Percentiles rank a stretch among this genome's conserved stretches.
Evolutionary conservation across 2,329 filamentous ascomycete species (phyloP).

Genomic region (Gliomastix tumulicola): DNA sequence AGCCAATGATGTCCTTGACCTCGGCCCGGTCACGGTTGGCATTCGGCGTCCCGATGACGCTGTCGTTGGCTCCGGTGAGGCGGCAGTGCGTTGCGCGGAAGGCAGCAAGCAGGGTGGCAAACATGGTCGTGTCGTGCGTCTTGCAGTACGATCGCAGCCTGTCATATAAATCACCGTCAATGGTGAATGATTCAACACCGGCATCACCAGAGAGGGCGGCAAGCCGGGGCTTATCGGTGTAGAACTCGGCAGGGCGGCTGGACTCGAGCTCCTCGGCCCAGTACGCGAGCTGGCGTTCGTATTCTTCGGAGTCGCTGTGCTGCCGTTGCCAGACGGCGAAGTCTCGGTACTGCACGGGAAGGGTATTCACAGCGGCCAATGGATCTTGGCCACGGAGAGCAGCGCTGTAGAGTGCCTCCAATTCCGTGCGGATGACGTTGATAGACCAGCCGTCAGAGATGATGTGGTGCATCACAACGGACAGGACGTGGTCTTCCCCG

Average conservation of each 20-base stretch:
- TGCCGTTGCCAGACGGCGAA: constrained; percentile 12
- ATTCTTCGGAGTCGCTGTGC: neutral
- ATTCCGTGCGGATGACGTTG: constrained; percentile 7
- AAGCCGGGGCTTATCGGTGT: constrained; percentile 6
- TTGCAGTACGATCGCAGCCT: constrained; percentile 6
- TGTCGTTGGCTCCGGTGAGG: constrained; percentile 13
- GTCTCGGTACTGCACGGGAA: constrained; percentile 15
- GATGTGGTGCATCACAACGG: constrained; percentile 9
- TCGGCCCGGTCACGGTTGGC: constrained; percentile 11
- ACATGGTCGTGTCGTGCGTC: neutral
- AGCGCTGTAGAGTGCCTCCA: constrained; percentile 7
- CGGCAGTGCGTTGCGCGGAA: constrained; percentile 16
- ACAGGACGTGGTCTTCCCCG: constrained; percentile 6
- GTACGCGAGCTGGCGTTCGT: constrained; percentile 9
- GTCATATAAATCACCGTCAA: constrained; percentile 1
- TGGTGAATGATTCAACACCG: neutral
- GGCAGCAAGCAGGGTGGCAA: constrained; percentile 11
- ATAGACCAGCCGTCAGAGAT: constrained; percentile 10
- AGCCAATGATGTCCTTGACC: constrained; percentile 11
- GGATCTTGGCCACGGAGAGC: constrained; percentile 7
- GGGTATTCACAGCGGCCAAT: constrained; percentile 4
- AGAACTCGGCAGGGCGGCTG: constrained; percentile 7
- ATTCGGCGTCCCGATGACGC: constrained; percentile 10
- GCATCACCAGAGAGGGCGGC: constrained; percentile 2
- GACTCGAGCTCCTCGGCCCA: constrained; percentile 7